Evolutionary conservation across 805 yeast genomes (phyloP).

Genomic region (Yarrowia sp.): DNA sequence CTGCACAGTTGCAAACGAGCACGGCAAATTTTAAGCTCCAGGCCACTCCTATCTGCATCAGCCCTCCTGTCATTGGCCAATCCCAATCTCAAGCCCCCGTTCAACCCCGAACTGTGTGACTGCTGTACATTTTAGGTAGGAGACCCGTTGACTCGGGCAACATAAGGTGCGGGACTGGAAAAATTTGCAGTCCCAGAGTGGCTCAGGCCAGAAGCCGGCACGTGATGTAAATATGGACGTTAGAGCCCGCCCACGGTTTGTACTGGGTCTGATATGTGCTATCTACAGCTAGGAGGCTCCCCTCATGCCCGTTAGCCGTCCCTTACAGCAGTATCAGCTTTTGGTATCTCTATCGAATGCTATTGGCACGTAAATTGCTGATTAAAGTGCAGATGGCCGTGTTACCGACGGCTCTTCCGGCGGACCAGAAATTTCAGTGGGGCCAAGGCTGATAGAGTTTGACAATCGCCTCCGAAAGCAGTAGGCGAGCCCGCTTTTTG

Average conservation of each 20-base stretch:
- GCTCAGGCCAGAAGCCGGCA: not conserved
- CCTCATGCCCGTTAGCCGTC: conserved; percentile 7
- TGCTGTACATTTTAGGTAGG: conserved; percentile 8
- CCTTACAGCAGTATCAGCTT: conserved; percentile 11
- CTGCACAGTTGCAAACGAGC: not conserved
- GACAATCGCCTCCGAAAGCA: not conserved
- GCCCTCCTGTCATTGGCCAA: not conserved
- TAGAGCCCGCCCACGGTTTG: not conserved
- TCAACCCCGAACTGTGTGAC: conserved; percentile 14
- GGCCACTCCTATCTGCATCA: conserved; percentile 7
- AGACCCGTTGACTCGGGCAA: conserved; percentile 19
- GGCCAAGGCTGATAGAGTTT: conserved; percentile 17
- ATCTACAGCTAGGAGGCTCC: conserved; percentile 7
- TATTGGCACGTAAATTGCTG: not conserved
- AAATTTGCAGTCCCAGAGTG: not conserved
- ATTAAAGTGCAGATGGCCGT: conserved; percentile 13
- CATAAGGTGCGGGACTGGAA: not conserved
- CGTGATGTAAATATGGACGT: not conserved
- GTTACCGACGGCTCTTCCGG: conserved; percentile 8
- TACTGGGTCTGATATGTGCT: not conserved
- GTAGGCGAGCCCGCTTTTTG: conserved; percentile 14
- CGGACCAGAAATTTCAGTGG: not conserved
- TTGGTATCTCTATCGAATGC: conserved; percentile 16
- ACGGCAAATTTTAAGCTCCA: not conserved
- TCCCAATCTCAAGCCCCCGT: conserved; percentile 1